Conservation (phyloP, 768 basidiomycete genomes). For the Sutorius australiensis region DNA sequence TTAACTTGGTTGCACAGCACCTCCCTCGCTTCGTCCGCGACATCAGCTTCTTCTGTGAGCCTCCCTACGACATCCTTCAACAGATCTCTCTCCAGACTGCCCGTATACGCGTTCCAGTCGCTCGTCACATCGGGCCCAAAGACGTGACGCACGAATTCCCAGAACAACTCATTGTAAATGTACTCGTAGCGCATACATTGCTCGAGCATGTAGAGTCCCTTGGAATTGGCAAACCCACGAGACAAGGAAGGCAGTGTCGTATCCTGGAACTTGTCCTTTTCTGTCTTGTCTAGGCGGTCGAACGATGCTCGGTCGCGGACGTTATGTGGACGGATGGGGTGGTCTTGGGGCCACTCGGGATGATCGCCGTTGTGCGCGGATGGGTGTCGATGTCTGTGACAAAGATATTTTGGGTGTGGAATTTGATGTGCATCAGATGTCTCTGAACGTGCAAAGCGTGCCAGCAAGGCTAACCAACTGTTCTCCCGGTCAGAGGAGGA, state of each 20-base stretch:
- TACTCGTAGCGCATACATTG: background rate
- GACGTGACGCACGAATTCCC: background rate
- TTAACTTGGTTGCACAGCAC: background rate
- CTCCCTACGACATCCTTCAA: background rate
- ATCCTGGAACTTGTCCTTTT: background rate
- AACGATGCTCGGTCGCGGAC: background rate
- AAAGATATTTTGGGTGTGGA: background rate
- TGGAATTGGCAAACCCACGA: background rate
- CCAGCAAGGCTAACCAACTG: background rate
- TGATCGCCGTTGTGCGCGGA: background rate
- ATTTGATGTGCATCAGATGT: background rate
- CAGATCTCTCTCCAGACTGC: background rate
- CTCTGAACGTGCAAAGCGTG: conserved; percentile 3
- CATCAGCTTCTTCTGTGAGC: background rate
- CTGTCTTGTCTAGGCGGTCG: background rate
- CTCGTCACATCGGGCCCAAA: background rate
- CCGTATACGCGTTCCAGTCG: background rate
- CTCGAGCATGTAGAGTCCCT: background rate
- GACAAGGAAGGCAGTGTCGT: background rate
- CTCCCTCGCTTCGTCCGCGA: background rate
- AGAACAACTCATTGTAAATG: background rate
- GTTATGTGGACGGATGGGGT: background rate
- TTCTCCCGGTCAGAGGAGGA: conserved; percentile 10
- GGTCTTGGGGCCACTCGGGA: background rate
- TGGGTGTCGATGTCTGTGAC: background rate